Evolutionary conservation across 371 early-diverging fungal species (phyloP), one percentile per base, ranked within the genome.

Genomic region (Haplosporangium sp.): DNA sequence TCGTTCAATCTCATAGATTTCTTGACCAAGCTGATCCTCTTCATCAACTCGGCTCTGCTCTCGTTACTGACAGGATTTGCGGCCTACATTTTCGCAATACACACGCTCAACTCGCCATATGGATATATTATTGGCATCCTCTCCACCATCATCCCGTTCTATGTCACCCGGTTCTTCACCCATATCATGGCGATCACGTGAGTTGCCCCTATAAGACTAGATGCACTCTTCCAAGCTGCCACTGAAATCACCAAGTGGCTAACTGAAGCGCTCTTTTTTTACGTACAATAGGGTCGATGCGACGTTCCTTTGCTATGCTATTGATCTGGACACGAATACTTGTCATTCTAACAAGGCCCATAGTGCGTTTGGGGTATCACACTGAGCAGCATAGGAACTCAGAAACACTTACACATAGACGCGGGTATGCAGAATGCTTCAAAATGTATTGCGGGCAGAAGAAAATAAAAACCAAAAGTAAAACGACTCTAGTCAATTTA

Each of bases 151-250:
- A 83, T 91, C 43, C 92, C 93, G 16, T 88, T 86, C 67, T 92
- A 90, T 60, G 74, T 93, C 20, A 85, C 91, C 13, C 84, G 88
- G 46, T 90, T 93, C 67, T 88, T 91, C 55, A 86, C 91, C 1
- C 87, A 89, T 58, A 88, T 90, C 29, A 85, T 94, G 84, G 88
- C 89, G 69, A 89, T 90, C 84, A 93, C 92, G 93, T 93, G 85
- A 86, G 92, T 14, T 29, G 29, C 29, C 29, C 29, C 1, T 29
- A 29, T 29, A 29, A 29, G 29, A 29, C 29, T 29, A 29, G 29
- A 29, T 29, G 29, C 29, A 4, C 29, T 4, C 29, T 29, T 29
- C 4, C 4, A 29, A 29, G 29, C 1, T 29, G 29, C 86, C 21
- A 41, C 51, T 62, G 18, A 56, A 13, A 29, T 29, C 4, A 29